Base-by-base conservation (phyloP, 192 early-diverging fungal species). In the Pilaira anomala region DNA sequence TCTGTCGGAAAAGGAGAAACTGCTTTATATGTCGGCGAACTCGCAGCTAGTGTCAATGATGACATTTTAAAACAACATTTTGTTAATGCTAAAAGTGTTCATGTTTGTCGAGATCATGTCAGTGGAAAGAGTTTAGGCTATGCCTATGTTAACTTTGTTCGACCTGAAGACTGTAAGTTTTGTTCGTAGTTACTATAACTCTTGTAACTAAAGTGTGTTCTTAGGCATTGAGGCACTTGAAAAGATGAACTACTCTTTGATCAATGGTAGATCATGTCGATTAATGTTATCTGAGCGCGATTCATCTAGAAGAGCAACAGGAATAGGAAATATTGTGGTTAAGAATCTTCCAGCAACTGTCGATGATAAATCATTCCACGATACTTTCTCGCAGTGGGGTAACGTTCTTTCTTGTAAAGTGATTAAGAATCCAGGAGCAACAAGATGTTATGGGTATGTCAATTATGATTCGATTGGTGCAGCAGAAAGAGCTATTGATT, bases 251-350 rank as follows among this genome's bases (percentile, higher is more conserved):
- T 96, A 93, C 73, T 83, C 90, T 52, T 76, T 81, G 70, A 84
- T 96, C 69, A 91, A 89, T 78, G 91, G 87, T 60, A 85, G 85
- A 57, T 78, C 88, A 40, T 93, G 93, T 82, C 88, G 93, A 58
- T 93, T 94, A 70, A 96, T 96, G 93, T 93, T 90, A 90, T 91
- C 90, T 36, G 88, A 96, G 81, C 87, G 91, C 63, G 89, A 94
- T 82, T 91, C 93, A 1, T 78, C 87, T 52, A 73, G 84, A 71
- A 88, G 92, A 74, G 33, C 21, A 21, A 73, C 78, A 62, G 89
- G 89, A 42, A 73, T 71, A 28, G 91, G 92, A 58, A 96, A 96
- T 82, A 90, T 96, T 67, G 94, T 96, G 74, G 91, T 96, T 79
- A 96, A 96, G 81, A 96, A 96, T 82, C 77, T 96, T 46, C 89